phyloP scores from a whole-genome alignment of 2,329 filamentous ascomycete genomes.

The Fusarium nematophilum region DNA sequence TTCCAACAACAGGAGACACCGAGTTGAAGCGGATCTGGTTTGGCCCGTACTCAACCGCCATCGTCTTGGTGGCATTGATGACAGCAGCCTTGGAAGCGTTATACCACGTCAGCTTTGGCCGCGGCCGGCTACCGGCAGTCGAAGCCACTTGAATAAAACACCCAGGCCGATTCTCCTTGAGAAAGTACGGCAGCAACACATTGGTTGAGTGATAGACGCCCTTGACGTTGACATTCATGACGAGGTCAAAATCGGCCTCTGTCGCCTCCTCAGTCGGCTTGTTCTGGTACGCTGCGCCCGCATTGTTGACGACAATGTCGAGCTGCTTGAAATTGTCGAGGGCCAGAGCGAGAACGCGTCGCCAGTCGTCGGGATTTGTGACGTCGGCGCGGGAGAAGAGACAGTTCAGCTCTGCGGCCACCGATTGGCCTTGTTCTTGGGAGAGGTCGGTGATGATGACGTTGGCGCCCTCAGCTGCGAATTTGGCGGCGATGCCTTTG shows the following conservation, averaged over 20 bases:
- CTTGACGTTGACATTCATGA: conserved; percentile 77
- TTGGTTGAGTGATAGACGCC: conserved; percentile 70
- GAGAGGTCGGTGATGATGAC: conserved; percentile 70
- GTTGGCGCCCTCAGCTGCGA: conserved; percentile 24
- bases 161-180: conserved; percentile 66
- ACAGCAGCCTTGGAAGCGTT: conserved; percentile 77
- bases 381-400: conserved; percentile 61
- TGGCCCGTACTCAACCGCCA: conserved; percentile 80
- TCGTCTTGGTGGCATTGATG: conserved; percentile 65
- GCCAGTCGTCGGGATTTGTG: conserved; percentile 65
- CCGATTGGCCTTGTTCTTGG: conserved; percentile 59
- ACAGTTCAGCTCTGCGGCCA: conserved; percentile 58
- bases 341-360: conserved; percentile 57
- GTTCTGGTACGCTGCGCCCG: conserved; percentile 68
- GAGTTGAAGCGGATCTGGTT: conserved; percentile 80
- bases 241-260: conserved; percentile 73
- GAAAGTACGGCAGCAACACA: conserved; percentile 70
- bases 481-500: conserved; percentile 27
- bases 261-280: conserved; percentile 73
- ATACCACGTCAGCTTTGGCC: conserved; percentile 75
- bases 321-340: conserved; percentile 61
- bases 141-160: conserved; percentile 75
- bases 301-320: conserved; percentile 72
- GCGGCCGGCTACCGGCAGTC: conserved; percentile 67
- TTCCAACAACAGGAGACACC: conserved; percentile 75